Base-by-base conservation (phyloP, 2,329 filamentous ascomycete species). In the Neophaeococcomyces aloes region DNA sequence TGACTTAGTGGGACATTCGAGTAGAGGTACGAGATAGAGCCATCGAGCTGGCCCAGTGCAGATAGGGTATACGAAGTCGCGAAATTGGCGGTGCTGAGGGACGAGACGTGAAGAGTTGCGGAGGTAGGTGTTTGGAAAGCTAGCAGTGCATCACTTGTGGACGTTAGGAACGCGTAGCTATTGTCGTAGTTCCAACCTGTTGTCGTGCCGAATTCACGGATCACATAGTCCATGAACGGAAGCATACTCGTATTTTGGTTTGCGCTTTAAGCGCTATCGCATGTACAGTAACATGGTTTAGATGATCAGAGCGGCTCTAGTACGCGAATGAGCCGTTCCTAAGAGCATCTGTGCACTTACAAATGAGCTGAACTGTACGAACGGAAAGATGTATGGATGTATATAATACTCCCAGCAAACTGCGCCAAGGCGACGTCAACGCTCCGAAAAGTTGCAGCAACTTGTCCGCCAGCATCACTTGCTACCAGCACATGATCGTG, bases 161-260 rank as follows among this genome's bases (percentile, higher is more conserved):
- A 79, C 55, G 87, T 94, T 58, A 95, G 71, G 52, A 81, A 78
- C 54, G 85, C 81, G 67, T 95, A 95, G 48, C 85, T 91, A 65
- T 94, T 94, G 70, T 95, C 86, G 58, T 79, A 74, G 61, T 88
- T 84, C 88, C 88, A 95, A 62, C 82, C 76, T 35, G 87, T 88
- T 45, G 83, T 81, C 61, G 83, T 75, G 63, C 86, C 85, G 68
- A 94, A 95, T 58, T 86, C 84, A 67, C 83, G 76, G 67, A 94
- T 86, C 69, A 95, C 82, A 70, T 93, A 89, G 67, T 94, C 87
- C 86, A 95, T 94, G 71, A 94, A 95, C 67, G 88, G 83, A 69
- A 91, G 80, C 88, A 95, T 95, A 56, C 60, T 70, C 53, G 3
- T 32, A 14, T 27, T 15, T 10, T 15, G n/a, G 10, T 15, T 14